A percentile compares a stretch with the other conserved stretches of the same genome.
Conservation (phyloP, 2,329 filamentous ascomycete species). For the Zarea fungicola region DNA sequence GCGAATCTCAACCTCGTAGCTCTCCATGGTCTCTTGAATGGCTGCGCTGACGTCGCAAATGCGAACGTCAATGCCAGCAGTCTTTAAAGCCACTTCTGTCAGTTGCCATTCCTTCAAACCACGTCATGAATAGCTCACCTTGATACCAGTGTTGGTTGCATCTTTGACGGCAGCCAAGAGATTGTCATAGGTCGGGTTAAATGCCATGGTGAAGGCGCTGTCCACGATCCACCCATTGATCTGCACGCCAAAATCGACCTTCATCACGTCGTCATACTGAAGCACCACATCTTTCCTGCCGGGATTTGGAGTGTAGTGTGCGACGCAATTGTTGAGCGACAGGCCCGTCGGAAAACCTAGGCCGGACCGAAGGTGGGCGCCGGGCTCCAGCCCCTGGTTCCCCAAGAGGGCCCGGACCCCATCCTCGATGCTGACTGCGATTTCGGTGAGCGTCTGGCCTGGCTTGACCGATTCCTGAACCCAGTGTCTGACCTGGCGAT, state of each 20-base stretch:
- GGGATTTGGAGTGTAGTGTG: constrained; percentile 78
- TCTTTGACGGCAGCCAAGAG: constrained; percentile 65
- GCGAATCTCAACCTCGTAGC: constrained; percentile 76
- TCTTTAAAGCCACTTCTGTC: not conserved
- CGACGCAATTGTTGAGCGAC: constrained; percentile 73
- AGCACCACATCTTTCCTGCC: constrained; percentile 66
- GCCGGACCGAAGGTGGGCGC: constrained; percentile 67
- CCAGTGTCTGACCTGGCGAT: constrained; percentile 76
- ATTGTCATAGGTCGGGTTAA: constrained; percentile 67
- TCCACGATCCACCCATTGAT: constrained; percentile 73
- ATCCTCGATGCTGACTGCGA: constrained; percentile 77
- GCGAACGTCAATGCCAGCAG: constrained; percentile 78
- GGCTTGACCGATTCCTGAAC: constrained; percentile 74
- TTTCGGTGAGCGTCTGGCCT: constrained; percentile 68
- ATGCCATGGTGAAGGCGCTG: constrained; percentile 70
- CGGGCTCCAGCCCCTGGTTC: constrained; percentile 67
- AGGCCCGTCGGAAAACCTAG: constrained; percentile 81
- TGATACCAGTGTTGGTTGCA: constrained; percentile 77
- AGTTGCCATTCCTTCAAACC: too few species aligned
- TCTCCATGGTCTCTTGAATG: constrained; percentile 87
- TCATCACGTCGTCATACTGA: constrained; percentile 66
- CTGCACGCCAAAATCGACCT: constrained; percentile 73
- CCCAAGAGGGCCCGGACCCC: constrained; percentile 68
- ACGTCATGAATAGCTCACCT: too few species aligned
- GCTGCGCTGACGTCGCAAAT: constrained; percentile 74